Evolutionary conservation across 2,329 filamentous ascomycete genomes (phyloP).

Genomic region (Monilinia fructicola): DNA sequence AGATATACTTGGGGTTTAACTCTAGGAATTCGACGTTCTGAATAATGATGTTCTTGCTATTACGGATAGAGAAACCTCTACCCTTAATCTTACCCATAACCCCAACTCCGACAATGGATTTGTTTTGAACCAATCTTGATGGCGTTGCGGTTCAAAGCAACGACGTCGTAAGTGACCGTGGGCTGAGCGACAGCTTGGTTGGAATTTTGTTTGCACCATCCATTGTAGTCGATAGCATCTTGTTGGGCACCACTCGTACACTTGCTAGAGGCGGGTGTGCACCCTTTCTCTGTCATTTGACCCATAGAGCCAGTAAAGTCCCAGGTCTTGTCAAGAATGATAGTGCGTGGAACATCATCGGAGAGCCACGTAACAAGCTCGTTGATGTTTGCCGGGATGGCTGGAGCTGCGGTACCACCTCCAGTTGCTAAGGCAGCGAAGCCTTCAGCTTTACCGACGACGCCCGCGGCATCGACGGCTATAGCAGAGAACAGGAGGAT

Average conservation of each 20-base stretch:
- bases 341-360: neutral
- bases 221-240: neutral
- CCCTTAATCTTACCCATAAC: slow-evolving; percentile 4
- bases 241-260: neutral
- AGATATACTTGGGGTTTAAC: slow-evolving; percentile 58
- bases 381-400: neutral
- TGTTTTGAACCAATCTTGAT: slow-evolving; percentile 4
- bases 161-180: neutral
- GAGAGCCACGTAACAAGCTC: slow-evolving; percentile 2
- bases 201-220: neutral
- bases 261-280: neutral
- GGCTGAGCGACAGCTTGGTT: neutral
- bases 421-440: neutral
- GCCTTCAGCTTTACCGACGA: slow-evolving; percentile 11
- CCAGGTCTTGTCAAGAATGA: slow-evolving; percentile 2
- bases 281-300: neutral
- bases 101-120: neutral
- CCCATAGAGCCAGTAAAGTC: neutral
- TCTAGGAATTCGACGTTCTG: slow-evolving; percentile 54
- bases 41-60: slow-evolving; percentile 1
- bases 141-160: neutral
- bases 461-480: slow-evolving; percentile 1
- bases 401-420: neutral
- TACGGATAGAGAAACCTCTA: neutral
- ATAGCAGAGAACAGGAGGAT: neutral